Conservation (phyloP, 1,284 basidiomycete genomes). For the Chalciporus sp. region DNA sequence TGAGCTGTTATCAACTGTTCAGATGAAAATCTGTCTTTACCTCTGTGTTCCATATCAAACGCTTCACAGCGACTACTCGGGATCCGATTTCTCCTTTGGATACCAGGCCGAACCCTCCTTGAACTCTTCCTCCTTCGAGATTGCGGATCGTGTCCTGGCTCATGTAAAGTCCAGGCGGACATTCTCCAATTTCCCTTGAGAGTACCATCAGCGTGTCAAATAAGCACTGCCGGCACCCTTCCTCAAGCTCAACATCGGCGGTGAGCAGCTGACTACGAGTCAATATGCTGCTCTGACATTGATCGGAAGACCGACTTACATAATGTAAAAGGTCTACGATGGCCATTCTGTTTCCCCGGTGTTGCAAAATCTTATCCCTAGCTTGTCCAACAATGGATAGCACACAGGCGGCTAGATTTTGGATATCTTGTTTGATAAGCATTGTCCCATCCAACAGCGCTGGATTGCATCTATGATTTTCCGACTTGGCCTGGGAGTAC, state of each 20-base stretch:
- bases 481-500: conserved; percentile 13
- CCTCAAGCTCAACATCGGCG: conserved; percentile 12
- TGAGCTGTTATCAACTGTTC: too few species aligned
- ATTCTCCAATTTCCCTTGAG: conserved; percentile 17
- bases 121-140: neutral
- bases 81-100: conserved; percentile 18
- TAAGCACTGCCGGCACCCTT: conserved; percentile 19
- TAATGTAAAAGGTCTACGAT: conserved; percentile 25
- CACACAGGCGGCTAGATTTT: conserved; percentile 18
- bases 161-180: conserved; percentile 20
- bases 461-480: conserved; percentile 22
- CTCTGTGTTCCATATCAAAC: conserved; percentile 24
- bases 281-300: conserved; percentile 1
- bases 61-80: conserved; percentile 30
- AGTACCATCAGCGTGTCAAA: conserved; percentile 19
- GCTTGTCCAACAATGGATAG: conserved; percentile 11
- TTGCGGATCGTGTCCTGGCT: conserved; percentile 2
- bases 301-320: conserved; percentile 15
- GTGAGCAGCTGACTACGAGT: conserved; percentile 26
- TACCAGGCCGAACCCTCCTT: conserved; percentile 26
- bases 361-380: conserved; percentile 9
- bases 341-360: neutral
- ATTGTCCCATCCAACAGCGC: conserved; percentile 17
- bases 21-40: conserved; percentile 9
- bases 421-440: conserved; percentile 22